Conservation (phyloP, 2,329 filamentous ascomycete species). For the Cladosporium sp. region DNA sequence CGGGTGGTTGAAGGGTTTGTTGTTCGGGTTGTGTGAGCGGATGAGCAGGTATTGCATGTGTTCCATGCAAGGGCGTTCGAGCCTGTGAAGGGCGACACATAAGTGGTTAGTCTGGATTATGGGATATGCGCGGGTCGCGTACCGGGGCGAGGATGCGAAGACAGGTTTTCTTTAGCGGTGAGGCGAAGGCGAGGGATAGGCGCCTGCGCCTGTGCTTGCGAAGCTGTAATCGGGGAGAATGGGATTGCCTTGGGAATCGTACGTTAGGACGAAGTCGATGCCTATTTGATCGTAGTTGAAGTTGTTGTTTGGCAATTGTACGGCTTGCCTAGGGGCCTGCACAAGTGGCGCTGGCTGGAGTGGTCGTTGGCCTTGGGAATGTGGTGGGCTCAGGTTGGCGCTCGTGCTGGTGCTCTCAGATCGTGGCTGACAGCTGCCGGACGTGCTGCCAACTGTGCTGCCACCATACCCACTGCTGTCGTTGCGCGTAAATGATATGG, state of each 20-base stretch:
- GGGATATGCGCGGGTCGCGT: slow-evolving; percentile 11
- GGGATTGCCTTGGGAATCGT: slow-evolving; percentile 47
- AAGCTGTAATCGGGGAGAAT: slow-evolving; percentile 16
- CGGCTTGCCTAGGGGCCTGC: slow-evolving; percentile 13
- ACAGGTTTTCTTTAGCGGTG: slow-evolving; percentile 19
- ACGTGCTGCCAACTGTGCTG: slow-evolving; percentile 52
- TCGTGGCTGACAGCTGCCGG: slow-evolving; percentile 56
- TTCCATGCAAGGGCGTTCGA: slow-evolving; percentile 90
- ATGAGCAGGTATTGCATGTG: slow-evolving; percentile 77
- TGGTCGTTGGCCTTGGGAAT: slow-evolving; percentile 30
- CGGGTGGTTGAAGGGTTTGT: slow-evolving; percentile 32
- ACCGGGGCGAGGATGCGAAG: slow-evolving; percentile 8
- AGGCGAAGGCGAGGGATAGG: slow-evolving; percentile 63
- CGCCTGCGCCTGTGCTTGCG: slow-evolving; percentile 23
- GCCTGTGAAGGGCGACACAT: slow-evolving; percentile 45
- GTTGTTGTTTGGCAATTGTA: slow-evolving; percentile 32
- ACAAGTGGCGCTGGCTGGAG: slow-evolving; percentile 20
- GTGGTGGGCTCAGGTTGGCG: slow-evolving; percentile 44
- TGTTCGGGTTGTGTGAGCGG: slow-evolving; percentile 45
- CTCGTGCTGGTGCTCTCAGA: slow-evolving; percentile 46
- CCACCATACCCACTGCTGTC: slow-evolving; percentile 37
- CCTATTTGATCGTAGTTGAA: slow-evolving; percentile 77
- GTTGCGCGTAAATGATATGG: slow-evolving; percentile 33
- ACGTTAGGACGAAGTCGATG: slow-evolving; percentile 89
- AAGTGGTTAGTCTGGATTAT: slow-evolving; percentile 22